Evolutionary conservation across 2,329 filamentous ascomycete species (phyloP), one percentile per base, ranked within the genome.

Genomic region (Zymoseptoria ardabiliae): DNA sequence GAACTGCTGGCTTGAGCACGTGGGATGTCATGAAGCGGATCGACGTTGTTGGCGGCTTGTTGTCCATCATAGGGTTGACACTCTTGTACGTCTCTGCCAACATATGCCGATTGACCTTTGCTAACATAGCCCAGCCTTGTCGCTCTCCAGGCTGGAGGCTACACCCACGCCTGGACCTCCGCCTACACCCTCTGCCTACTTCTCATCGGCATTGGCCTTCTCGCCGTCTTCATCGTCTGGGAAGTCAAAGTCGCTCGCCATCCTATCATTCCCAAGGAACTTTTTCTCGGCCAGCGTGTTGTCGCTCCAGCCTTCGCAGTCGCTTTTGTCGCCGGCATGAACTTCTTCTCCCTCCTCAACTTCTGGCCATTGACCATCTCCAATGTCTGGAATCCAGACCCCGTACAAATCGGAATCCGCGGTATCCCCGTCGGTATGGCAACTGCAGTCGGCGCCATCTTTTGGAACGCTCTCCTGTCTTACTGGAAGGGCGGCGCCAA

Each of bases 351-450:
- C 53, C 61, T 74, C 7, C 68, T 82, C 25, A 77, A 81, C 69
- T 84, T 86, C 67, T 86, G 84, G 83, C 82, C 82, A 11, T 82
- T 82, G 0, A 80, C 86, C 69, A 80, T 82, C 2, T 84, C 82
- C 71, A 85, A 84, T 60, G 80, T 86, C 2, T 87, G 85, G 67
- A 82, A 81, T 41, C 82, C 87, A 62, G 81, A 86, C 58, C 84
- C 85, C 0, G 71, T 85, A 13, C 79, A 77, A 21, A 80, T 88
- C 55, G 86, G 86, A 10, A 72, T 88, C 57, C 80, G 85, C 58
- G 83, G 82, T 52, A 70, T 89, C 3, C 84, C 85, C 1, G 79
- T 87, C 61, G 85, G 82, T 2, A 82, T 87, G 58, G 79, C 80
- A 19, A 85, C 87, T 62, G 76, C 87, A 21, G 85, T 19, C 2